phyloP scores from a whole-genome alignment of 441 rosid genomes.

The Syzygium malaccense region DNA sequence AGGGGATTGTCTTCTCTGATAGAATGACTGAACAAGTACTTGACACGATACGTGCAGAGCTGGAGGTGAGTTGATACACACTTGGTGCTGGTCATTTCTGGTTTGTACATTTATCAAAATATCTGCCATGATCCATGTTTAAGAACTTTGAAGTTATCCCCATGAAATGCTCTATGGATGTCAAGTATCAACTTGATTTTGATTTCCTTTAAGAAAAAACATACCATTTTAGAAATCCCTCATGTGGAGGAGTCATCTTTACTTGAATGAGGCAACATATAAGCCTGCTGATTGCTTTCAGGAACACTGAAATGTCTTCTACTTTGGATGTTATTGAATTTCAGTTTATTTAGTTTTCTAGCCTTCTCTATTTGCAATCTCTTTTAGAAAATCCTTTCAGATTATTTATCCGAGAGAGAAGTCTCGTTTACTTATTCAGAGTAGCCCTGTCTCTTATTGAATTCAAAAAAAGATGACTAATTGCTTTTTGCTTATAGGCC shows the following conservation, averaged over 20 bases:
- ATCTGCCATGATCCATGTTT: background rate
- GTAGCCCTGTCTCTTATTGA: background rate
- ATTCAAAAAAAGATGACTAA: background rate
- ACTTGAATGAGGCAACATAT: background rate
- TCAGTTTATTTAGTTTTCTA: background rate
- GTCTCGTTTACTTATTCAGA: background rate
- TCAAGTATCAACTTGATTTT: background rate
- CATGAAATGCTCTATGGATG: background rate
- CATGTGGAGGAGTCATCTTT: background rate
- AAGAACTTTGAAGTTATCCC: background rate
- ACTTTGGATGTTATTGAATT: background rate
- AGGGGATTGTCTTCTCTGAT: constrained; percentile 87
- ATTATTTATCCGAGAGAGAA: background rate
- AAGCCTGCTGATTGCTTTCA: background rate
- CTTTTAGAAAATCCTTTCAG: background rate
- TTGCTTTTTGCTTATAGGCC: background rate
- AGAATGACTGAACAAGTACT: constrained; percentile 84
- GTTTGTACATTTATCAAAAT: background rate
- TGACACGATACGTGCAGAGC: constrained; percentile 45
- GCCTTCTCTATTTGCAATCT: background rate
- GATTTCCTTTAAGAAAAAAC: background rate
- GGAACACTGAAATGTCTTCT: background rate
- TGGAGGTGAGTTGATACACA: constrained; percentile 49
- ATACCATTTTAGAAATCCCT: background rate
- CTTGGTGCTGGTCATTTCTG: background rate